Evolutionary conservation across 352 stramenopile species (phyloP), one percentile per base, ranked within the genome.

Genomic region (Saprolegnia diclina): DNA sequence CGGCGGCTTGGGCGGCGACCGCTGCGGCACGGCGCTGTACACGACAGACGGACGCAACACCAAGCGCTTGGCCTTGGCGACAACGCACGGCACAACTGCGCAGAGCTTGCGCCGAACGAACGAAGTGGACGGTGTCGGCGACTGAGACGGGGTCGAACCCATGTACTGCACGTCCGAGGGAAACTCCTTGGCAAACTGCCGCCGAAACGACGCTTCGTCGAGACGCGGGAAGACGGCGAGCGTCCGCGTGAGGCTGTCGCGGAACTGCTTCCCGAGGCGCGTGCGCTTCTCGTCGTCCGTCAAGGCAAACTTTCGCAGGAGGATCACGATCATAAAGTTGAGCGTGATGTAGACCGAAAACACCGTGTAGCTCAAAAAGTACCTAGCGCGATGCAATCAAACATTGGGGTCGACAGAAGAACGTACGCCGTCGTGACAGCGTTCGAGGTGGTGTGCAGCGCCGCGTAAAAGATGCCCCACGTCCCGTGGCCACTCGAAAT

Each of bases 281-380:
- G 81, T 85, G 54, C 82, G 79, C 13, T 88, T 77, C 65, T 92
- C 86, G 45, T 95, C 86, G 50, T 89, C 83, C 67, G 92, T 94
- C 82, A 94, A 87, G 4, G 81, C 84, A 29, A 95, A 95, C 63
- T 91, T 90, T 18, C 80, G 77, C 16, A 94, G 75, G 24, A 95
- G 68, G 32, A 94, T 83, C 4, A 95, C 86, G 21, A 94, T 75
- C 78, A 95, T 91, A 63, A 94, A 89, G 73, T 94, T 94, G 0
- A 94, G 74, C 18, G 89, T 77, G 1, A 94, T 53, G 35, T 85
- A 89, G 22, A 83, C 77, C 26, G 77, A 83, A 4, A 92, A 69
- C 0, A 94, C 84, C 14, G 88, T 82, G 65, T 88, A 95, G 0
- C 71, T 72, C 46, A 93, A 72, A 71, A 93, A 94, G 56, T 86